A percentile compares a stretch with the other conserved stretches of the same genome.
Conservation (phyloP, 148 eudicot genomes). For the Rhododendron vialii region DNA sequence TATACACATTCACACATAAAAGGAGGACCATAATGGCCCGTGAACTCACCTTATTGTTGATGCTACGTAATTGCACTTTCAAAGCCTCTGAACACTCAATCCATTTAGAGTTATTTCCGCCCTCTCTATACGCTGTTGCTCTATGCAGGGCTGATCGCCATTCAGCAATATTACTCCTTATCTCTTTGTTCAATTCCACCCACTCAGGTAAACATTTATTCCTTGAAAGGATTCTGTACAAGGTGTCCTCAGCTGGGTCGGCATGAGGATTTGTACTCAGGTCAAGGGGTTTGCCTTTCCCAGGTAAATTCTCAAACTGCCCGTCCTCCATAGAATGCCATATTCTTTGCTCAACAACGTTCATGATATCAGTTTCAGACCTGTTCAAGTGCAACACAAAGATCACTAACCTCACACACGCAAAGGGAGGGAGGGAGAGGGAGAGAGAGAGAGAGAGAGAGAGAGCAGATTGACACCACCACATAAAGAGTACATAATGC, state of each 20-base stretch:
- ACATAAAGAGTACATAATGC: not conserved
- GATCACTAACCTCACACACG: not conserved
- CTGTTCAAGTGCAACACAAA: conserved; percentile 26
- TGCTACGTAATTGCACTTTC: conserved; percentile 45
- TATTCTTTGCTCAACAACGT: conserved; percentile 80
- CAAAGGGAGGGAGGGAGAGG: no score
- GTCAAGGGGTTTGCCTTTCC: conserved; percentile 83
- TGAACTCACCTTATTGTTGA: conserved; percentile 64
- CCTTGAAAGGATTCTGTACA: conserved; percentile 72
- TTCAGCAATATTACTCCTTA: conserved; percentile 42
- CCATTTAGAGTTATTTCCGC: conserved; percentile 55
- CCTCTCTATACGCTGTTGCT: conserved; percentile 39
- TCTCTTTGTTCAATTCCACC: conserved; percentile 89
- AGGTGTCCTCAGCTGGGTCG: conserved; percentile 86
- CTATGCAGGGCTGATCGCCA: conserved; percentile 62
- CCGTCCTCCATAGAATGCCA: conserved; percentile 96
- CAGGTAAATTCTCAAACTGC: conserved; percentile 78
- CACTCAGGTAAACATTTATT: conserved; percentile 89
- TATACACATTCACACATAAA: not conserved
- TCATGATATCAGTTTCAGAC: conserved; percentile 77
- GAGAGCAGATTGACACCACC: not conserved
- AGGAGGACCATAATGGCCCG: not conserved
- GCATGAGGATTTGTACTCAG: conserved; percentile 72
- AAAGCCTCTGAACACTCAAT: conserved; percentile 46
- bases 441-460: not conserved